Evolutionary conservation across 352 stramenopile genomes (phyloP).

Genomic region (Phytophthora europaea): DNA sequence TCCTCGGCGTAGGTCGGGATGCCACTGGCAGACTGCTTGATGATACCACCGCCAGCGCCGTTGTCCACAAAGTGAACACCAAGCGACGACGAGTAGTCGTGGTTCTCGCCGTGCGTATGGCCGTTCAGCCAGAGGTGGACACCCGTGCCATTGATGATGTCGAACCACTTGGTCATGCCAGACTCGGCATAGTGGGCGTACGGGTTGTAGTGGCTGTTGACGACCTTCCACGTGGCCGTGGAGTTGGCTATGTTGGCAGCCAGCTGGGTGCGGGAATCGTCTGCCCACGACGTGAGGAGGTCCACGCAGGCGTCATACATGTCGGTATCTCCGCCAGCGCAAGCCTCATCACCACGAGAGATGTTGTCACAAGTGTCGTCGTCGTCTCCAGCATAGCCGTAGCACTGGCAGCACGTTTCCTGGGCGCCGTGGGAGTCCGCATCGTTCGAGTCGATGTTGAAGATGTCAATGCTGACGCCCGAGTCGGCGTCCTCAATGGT

Average conservation of each 20-base stretch:
- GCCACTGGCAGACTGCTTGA: slow-evolving; percentile 71
- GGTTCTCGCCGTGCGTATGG: slow-evolving; percentile 74
- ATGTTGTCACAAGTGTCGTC: slow-evolving; percentile 56
- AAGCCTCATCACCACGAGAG: slow-evolving; percentile 50
- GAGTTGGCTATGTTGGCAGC: slow-evolving; percentile 55
- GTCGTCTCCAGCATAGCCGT: slow-evolving; percentile 57
- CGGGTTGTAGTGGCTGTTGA: slow-evolving; percentile 72
- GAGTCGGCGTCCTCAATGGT: slow-evolving; percentile 47
- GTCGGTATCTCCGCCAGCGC: slow-evolving; percentile 49
- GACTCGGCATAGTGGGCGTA: slow-evolving; percentile 54
- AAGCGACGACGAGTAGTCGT: slow-evolving; percentile 66
- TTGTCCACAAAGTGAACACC: slow-evolving; percentile 82
- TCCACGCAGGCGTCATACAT: slow-evolving; percentile 56
- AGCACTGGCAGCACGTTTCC: slow-evolving; percentile 70
- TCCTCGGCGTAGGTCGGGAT: slow-evolving; percentile 63
- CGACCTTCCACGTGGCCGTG: slow-evolving; percentile 73
- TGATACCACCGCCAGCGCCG: slow-evolving; percentile 75
- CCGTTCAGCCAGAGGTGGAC: slow-evolving; percentile 58
- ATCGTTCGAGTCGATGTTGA: slow-evolving; percentile 70
- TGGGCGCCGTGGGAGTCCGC: slow-evolving; percentile 56
- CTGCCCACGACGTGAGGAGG: slow-evolving; percentile 50
- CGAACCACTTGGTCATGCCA: slow-evolving; percentile 52
- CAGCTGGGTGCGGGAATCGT: slow-evolving; percentile 56
- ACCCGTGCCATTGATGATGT: slow-evolving; percentile 48
- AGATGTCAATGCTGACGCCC: slow-evolving; percentile 65